Evolutionary conservation across 495 filamentous ascomycete genomes (phyloP).

Genomic region (Xylaria curta): DNA sequence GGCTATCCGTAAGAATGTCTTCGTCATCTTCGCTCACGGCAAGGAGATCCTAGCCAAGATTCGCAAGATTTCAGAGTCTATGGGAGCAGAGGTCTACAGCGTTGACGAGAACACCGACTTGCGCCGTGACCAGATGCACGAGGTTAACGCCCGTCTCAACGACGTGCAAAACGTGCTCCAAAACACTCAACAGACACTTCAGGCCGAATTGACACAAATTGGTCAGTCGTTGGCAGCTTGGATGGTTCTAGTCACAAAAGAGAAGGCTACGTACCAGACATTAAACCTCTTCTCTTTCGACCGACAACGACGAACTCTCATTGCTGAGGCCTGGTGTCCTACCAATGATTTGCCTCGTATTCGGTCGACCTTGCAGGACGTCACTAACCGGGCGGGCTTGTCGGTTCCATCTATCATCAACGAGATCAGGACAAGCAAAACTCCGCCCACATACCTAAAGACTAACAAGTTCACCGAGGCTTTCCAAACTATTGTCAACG

Average conservation of each 20-base stretch:
- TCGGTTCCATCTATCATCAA: conserved; percentile 98
- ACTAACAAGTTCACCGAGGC: conserved; percentile 98
- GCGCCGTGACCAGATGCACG: conserved; percentile 91
- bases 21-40: conserved; percentile 98
- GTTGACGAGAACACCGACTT: conserved; percentile 97
- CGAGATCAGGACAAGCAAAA: conserved; percentile 94
- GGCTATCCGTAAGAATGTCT: conserved; percentile 93
- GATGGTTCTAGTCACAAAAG: conserved; percentile 97
- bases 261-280: conserved; percentile 97
- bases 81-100: conserved; percentile 92
- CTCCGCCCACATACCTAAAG: conserved; percentile 92
- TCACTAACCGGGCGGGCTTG: conserved; percentile 91
- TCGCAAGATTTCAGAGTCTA: conserved; percentile 95
- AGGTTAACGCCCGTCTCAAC: conserved; percentile 89
- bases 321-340: conserved; percentile 97
- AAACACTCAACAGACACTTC: conserved; percentile 95
- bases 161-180: conserved; percentile 89
- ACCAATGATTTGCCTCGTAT: conserved; percentile 89
- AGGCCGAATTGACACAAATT: conserved; percentile 92
- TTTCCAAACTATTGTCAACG: conserved; percentile 99
- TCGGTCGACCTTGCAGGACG: conserved; percentile 94
- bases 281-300: conserved; percentile 97
- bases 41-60: conserved; percentile 99
- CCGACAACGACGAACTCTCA: conserved; percentile 90
- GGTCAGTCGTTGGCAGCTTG: conserved; percentile 87